phyloP scores from a whole-genome alignment of 2,329 filamentous ascomycete species.

The Seiridium cupressi region DNA sequence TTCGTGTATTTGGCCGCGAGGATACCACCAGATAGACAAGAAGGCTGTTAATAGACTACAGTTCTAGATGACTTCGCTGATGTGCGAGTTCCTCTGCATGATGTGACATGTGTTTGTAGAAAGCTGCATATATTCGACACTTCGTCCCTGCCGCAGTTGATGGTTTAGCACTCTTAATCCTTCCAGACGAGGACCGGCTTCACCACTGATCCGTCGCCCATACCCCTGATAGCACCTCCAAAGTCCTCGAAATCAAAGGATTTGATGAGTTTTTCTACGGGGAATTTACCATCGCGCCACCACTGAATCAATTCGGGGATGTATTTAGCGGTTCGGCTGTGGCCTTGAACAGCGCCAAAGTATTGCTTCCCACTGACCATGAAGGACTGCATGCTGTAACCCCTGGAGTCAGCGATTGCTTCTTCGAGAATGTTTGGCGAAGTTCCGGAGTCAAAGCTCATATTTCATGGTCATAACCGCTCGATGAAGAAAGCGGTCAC shows the following conservation, averaged over 20 bases:
- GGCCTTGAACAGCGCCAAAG: slow-evolving; percentile 34
- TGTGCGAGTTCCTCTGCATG: no score
- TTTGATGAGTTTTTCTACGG: slow-evolving; percentile 15
- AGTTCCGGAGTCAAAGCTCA: no score
- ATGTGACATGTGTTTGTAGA: no score
- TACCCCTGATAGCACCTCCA: slow-evolving; percentile 11
- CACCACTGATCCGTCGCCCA: slow-evolving; percentile 15
- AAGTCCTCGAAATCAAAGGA: slow-evolving; percentile 15
- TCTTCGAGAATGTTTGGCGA: no score
- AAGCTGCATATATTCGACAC: no score
- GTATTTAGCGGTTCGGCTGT: slow-evolving; percentile 38
- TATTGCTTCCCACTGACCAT: slow-evolving; percentile 46
- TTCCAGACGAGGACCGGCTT: slow-evolving; percentile 18
- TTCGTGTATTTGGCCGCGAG: slow-evolving; percentile 10
- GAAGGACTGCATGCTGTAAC: slow-evolving; percentile 33
- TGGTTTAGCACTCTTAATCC: no score
- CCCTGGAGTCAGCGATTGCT: no score
- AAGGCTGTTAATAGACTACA: slow-evolving; percentile 11
- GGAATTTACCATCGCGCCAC: slow-evolving; percentile 17
- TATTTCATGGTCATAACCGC: no score
- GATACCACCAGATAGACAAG: slow-evolving; percentile 14
- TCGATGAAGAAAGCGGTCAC: no score
- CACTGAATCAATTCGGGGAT: slow-evolving; percentile 21
- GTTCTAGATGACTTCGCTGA: slow-evolving; percentile 1
- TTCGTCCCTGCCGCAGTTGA: no score